Percentiles rank a stretch among this genome's conserved stretches.
These are phyloP conservation scores for Skeletonema tropicum DNA, from an alignment of 108 stramenopile genomes.

Conservation along the genomic window DNA sequence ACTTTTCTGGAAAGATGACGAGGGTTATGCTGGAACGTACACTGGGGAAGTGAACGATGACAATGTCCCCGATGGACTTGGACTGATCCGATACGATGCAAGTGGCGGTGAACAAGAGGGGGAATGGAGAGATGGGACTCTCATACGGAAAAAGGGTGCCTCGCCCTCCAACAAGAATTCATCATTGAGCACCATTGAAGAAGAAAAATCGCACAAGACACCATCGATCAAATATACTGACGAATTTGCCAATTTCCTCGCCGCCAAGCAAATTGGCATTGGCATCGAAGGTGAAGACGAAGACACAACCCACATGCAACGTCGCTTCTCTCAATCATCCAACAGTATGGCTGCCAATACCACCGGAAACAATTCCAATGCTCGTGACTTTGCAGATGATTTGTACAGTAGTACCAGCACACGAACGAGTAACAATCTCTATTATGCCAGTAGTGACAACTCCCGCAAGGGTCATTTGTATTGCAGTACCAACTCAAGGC, in stretches of 20 bases:
- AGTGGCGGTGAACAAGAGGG: background rate
- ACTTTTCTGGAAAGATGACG: background rate
- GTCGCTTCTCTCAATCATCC: background rate
- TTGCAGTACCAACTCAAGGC: background rate
- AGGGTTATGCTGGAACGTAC: background rate
- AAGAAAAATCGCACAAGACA: background rate
- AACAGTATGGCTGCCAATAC: background rate
- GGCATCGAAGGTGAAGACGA: background rate
- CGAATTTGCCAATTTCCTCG: background rate
- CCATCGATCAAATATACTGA: background rate
- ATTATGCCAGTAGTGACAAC: background rate
- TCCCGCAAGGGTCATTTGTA: too few species aligned
- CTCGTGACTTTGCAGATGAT: background rate
- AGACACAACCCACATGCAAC: background rate
- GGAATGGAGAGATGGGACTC: background rate
- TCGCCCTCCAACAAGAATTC: background rate
- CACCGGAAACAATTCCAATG: background rate
- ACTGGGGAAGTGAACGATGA: background rate
- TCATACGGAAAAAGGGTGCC: background rate
- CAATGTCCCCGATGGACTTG: slow-evolving; percentile 1
- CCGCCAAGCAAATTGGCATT: background rate
- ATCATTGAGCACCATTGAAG: background rate
- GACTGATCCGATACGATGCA: background rate
- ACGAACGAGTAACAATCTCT: background rate
- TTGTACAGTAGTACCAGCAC: background rate